Conservation (phyloP, 169 alveolate genomes). For the Babesia gibsoni region DNA sequence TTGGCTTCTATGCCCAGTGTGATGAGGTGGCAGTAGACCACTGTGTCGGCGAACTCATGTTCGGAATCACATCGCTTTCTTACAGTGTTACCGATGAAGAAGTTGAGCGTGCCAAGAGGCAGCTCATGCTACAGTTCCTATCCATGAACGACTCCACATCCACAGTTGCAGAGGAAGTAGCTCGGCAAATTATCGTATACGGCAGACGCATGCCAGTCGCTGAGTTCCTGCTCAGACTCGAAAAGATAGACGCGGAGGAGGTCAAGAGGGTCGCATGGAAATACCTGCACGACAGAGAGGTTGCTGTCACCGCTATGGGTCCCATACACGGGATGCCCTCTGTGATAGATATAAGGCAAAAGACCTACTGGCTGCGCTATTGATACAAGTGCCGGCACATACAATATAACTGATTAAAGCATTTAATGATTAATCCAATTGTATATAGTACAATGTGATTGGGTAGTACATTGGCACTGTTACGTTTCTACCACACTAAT, state of each 20-base stretch:
- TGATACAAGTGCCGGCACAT: neutral
- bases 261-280: constrained; percentile 84
- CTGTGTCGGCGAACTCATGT: constrained; percentile 80
- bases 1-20: constrained; percentile 83
- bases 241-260: constrained; percentile 81
- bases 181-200: constrained; percentile 79
- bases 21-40: constrained; percentile 85
- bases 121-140: constrained; percentile 73
- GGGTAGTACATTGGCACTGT: neutral
- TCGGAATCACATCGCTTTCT: constrained; percentile 79
- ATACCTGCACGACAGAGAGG: constrained; percentile 77
- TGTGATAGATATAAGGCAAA: constrained; percentile 70
- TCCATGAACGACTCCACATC: constrained; percentile 78
- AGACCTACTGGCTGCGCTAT: constrained; percentile 78
- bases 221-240: constrained; percentile 76
- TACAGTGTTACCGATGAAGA: constrained; percentile 80
- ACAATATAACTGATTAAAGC: neutral
- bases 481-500: constrained; percentile 13
- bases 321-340: constrained; percentile 80
- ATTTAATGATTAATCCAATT: neutral
- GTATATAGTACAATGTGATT: neutral
- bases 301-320: constrained; percentile 79
- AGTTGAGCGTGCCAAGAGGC: constrained; percentile 78
- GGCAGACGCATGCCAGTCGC: constrained; percentile 79
- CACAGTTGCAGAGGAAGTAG: constrained; percentile 81